Evolutionary conservation across 257 asterid genomes (phyloP).

Genomic region (Scutellaria galericulata): DNA sequence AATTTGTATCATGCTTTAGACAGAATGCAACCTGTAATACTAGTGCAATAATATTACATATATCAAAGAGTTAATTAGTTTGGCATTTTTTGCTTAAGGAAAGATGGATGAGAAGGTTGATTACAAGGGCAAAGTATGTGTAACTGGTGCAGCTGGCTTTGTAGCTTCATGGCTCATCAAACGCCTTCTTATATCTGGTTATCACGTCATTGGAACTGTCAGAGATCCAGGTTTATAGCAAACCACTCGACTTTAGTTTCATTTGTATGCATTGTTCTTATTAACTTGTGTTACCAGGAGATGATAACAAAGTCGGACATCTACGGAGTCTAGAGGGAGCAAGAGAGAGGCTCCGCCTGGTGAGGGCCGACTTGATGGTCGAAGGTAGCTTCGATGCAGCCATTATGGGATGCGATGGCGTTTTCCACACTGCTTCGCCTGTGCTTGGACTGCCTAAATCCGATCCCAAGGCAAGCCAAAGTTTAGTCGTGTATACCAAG

Average conservation of each 20-base stretch:
- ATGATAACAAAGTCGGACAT: conserved; percentile 71
- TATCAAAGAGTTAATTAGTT: background rate
- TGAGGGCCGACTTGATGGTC: conserved; percentile 63
- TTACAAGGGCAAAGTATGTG: conserved; percentile 73
- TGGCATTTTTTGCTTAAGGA: background rate
- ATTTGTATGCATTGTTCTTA: background rate
- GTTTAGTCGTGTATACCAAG: no score
- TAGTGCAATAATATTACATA: no score
- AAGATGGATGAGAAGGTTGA: conserved; percentile 38
- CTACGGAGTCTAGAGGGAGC: conserved; percentile 84
- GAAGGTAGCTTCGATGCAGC: conserved; percentile 90
- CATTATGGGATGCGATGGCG: conserved; percentile 74
- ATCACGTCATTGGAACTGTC: conserved; percentile 78
- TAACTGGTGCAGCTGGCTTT: conserved; percentile 91
- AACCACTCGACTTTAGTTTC: background rate
- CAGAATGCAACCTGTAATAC: no score
- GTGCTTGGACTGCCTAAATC: conserved; percentile 53
- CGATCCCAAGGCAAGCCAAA: conserved; percentile 50
- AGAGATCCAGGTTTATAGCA: conserved; percentile 70
- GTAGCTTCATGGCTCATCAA: conserved; percentile 90
- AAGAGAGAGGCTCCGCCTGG: conserved; percentile 63
- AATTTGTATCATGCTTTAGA: background rate
- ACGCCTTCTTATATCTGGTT: conserved; percentile 73
- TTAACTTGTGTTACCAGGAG: conserved; percentile 17
- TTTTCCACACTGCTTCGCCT: conserved; percentile 97